Evolutionary conservation across 495 filamentous ascomycete genomes (phyloP).

Genomic region (Penicillium turbatum): DNA sequence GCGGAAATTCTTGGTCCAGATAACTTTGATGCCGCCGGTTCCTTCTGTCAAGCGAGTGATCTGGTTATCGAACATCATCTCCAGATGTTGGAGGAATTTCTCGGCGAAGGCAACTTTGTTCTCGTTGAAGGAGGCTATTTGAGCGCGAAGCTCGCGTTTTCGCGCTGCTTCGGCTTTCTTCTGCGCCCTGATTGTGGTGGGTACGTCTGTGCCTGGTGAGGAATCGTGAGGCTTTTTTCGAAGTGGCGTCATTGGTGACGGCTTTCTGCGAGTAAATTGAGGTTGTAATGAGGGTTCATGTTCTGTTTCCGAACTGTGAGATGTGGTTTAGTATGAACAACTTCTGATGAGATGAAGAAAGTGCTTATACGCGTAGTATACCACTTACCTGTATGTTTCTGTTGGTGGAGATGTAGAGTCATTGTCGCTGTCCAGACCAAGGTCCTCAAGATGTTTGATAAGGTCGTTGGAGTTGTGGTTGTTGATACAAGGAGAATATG

Average conservation of each 20-base stretch:
- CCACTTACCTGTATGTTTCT: slow-evolving; percentile 23
- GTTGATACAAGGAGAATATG: background rate
- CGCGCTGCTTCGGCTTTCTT: slow-evolving; percentile 43
- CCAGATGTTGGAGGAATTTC: slow-evolving; percentile 68
- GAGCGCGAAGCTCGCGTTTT: slow-evolving; percentile 37
- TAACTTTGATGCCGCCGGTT: slow-evolving; percentile 73
- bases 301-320: slow-evolving; percentile 15
- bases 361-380: slow-evolving; percentile 17
- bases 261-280: slow-evolving; percentile 9
- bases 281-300: slow-evolving; percentile 10
- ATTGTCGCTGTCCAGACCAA: slow-evolving; percentile 25
- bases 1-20: slow-evolving; percentile 80
- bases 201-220: slow-evolving; percentile 2
- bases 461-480: slow-evolving; percentile 9
- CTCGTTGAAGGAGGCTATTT: slow-evolving; percentile 61
- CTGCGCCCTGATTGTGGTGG: slow-evolving; percentile 23
- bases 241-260: slow-evolving; percentile 43
- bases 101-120: slow-evolving; percentile 63
- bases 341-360: background rate
- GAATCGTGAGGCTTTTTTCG: slow-evolving; percentile 19
- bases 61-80: slow-evolving; percentile 60
- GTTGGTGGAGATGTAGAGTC: slow-evolving; percentile 19
- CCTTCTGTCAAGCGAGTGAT: slow-evolving; percentile 54
- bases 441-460: slow-evolving; percentile 14
- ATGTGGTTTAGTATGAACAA: slow-evolving; percentile 6